Evolutionary conservation across 768 basidiomycete species (phyloP), one percentile per base, ranked within the genome.

Genomic region (Podaxis rugospora): DNA sequence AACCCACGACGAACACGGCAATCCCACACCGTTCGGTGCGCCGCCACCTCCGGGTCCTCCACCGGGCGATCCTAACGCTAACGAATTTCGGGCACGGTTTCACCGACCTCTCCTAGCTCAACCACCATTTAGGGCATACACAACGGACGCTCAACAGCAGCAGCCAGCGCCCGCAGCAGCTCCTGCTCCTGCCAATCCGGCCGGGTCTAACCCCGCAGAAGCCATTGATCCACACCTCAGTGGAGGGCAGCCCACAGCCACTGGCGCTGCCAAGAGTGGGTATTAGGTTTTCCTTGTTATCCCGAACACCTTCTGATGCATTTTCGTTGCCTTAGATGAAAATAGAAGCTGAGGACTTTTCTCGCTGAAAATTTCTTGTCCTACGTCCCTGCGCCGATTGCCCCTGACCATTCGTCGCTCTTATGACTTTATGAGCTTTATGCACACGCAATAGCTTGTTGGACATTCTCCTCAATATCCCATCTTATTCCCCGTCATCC

Each of bases 1-100:
- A 36, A 68, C 67, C 18, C 72, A 72, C 57, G 70, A 71, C 56
- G 64, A 64, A 5, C 66, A 70, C 49, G 63, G 57, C 36, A 60
- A 64, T 25, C 58, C 53, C 44, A 27, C 61, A 52, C 51, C 59
- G 39, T 60, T 60, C 9, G 57, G 57, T 32, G 57, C 56, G 40
- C 61, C 59, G 2, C 63, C 61, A 49, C 60, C 54, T 44, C 57
- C 40, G 35, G 44, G 36, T 18, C 60, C 51, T 36, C 60, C 60
- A 6, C 28, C 61, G 23, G 37, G 42, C 18, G 58, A 63, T 49
- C 62, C 55, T 4, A 57, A 59, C 21, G 56, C 50, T 23, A 57
- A 63, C 18, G 58, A 63, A 51, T 59, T 42, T 23, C 63, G 53
- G 23, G 58, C 53, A 14, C 63, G 46, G 18, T 58, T 51, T 42